These are phyloP conservation scores for Saccharomycopsis javanensis DNA, from an alignment of 805 yeast genomes.

Conservation along the genomic window DNA sequence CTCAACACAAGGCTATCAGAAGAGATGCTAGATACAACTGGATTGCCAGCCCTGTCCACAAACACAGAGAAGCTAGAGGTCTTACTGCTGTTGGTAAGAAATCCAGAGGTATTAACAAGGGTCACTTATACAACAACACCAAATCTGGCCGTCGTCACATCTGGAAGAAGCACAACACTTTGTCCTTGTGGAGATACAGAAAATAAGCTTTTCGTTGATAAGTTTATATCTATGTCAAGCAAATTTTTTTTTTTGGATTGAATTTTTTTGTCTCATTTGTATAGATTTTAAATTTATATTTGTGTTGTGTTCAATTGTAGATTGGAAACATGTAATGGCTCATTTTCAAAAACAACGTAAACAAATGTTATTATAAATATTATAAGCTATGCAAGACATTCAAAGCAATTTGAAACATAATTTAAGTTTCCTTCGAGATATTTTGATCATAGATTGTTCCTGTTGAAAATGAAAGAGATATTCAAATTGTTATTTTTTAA, in stretches of 20 bases:
- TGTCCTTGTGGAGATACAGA: conserved; percentile 99
- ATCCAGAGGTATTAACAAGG: conserved; percentile 99
- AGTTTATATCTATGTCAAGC: background rate
- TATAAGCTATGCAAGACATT: no score
- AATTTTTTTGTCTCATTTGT: background rate
- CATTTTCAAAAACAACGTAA: no score
- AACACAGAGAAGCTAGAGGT: conserved; percentile 99
- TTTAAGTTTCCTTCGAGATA: no score
- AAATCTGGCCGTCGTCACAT: conserved; percentile 97
- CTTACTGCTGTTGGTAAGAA: conserved; percentile 96
- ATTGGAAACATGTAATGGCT: no score
- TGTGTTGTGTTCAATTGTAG: background rate
- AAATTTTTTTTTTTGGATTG: background rate
- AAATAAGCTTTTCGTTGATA: conserved; percentile 33
- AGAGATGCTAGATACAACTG: conserved; percentile 99
- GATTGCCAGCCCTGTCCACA: conserved; percentile 99
- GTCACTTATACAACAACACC: conserved; percentile 98
- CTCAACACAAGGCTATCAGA: conserved; percentile 97
- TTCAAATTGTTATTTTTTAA: no score
- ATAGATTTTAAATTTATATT: background rate
- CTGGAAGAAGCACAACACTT: conserved; percentile 99
- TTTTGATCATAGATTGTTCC: no score
- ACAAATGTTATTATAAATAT: no score
- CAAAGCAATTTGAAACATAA: no score
- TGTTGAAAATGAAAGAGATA: no score